Conservation (phyloP, 371 early-diverging fungal species). For the Actinomortierella wolfii region DNA sequence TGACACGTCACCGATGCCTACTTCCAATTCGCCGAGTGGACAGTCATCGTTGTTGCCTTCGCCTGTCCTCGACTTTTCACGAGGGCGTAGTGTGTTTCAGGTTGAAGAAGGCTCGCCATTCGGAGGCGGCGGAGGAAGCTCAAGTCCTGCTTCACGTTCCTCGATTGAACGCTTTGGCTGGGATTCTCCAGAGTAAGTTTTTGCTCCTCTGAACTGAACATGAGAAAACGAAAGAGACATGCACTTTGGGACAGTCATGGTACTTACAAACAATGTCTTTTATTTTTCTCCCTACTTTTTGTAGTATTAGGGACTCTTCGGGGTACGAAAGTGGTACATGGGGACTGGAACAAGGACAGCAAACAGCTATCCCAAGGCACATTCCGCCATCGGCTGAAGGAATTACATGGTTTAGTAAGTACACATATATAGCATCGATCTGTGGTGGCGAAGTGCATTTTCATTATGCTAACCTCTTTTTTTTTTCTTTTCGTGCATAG, state of each 20-base stretch:
- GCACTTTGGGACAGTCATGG: too few species aligned
- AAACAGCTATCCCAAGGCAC: too few species aligned
- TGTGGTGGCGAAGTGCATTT: too few species aligned
- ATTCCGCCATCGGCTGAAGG: constrained; percentile 12
- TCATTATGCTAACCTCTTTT: too few species aligned
- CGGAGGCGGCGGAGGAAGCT: background rate
- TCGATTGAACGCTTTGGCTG: constrained; percentile 33
- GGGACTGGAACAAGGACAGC: too few species aligned
- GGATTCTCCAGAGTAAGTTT: constrained; percentile 25
- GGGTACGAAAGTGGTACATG: too few species aligned
- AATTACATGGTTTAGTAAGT: constrained; percentile 34
- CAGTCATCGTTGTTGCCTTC: constrained; percentile 21
- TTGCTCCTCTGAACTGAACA: background rate
- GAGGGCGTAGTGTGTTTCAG: constrained; percentile 20
- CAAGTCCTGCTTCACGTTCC: constrained; percentile 13
- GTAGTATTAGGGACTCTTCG: constrained; percentile 5
- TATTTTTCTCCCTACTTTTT: background rate
- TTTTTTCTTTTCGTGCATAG: too few species aligned
- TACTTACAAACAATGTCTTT: background rate
- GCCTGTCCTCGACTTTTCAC: constrained; percentile 35
- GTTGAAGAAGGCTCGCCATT: constrained; percentile 30
- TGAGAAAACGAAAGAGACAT: too few species aligned
- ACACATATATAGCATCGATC: too few species aligned
- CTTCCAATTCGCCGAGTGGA: constrained; percentile 19
- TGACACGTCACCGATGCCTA: constrained; percentile 41